phyloP scores from a whole-genome alignment of 2,329 filamentous ascomycete genomes.

The Pseudogymnoascus pannorum region DNA sequence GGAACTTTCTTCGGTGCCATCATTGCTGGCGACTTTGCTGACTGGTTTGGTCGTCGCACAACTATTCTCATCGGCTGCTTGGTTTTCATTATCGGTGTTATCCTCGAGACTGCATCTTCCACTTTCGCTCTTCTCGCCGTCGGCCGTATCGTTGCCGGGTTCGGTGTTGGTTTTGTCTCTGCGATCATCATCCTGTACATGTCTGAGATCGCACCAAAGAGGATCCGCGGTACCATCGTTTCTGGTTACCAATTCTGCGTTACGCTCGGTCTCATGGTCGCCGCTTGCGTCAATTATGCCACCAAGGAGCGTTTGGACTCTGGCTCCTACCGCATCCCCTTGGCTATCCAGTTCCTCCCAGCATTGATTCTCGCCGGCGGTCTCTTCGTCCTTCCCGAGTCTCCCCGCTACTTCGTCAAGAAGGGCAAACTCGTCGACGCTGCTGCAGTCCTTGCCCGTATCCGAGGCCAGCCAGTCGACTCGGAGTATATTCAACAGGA shows the following conservation, averaged over 20 bases:
- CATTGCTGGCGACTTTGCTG: constrained; percentile 69
- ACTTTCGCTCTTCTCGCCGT: constrained; percentile 57
- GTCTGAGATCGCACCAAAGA: constrained; percentile 51
- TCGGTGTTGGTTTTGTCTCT: constrained; percentile 75
- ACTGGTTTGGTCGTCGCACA: constrained; percentile 64
- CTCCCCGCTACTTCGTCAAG: constrained; percentile 79
- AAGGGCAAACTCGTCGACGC: constrained; percentile 62
- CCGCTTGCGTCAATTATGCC: constrained; percentile 66
- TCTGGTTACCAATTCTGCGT: constrained; percentile 79
- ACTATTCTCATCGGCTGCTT: constrained; percentile 63
- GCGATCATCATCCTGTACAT: constrained; percentile 81
- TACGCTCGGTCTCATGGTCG: constrained; percentile 70
- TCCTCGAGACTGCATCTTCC: constrained; percentile 54
- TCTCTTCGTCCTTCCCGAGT: constrained; percentile 73
- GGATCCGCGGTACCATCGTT: constrained; percentile 73
- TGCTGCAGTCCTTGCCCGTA: constrained; percentile 51
- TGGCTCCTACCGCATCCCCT: constrained; percentile 71
- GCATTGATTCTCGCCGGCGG: constrained; percentile 66
- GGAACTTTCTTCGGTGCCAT: constrained; percentile 45
- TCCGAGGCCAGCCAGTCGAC: constrained; percentile 66
- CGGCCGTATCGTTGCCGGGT: constrained; percentile 67
- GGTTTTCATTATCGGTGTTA: constrained; percentile 62
- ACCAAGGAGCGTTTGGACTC: constrained; percentile 56
- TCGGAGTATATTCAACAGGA: constrained; percentile 73
- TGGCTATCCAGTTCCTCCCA: constrained; percentile 74